Conservation (phyloP, 768 basidiomycete species). For the Butyriboletus loyo region DNA sequence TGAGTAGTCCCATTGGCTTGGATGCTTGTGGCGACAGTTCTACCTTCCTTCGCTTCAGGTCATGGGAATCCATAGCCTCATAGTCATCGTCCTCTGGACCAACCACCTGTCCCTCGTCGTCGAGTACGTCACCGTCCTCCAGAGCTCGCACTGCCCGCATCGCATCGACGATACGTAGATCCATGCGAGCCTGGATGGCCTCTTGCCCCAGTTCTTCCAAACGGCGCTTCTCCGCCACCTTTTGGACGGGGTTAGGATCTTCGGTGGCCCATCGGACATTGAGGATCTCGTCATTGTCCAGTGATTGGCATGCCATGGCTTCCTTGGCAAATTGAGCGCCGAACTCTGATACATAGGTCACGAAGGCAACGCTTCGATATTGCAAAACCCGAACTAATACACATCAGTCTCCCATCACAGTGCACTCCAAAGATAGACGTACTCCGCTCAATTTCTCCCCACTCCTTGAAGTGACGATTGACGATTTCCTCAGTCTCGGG, state of each 20-base stretch:
- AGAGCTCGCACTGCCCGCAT: constrained; percentile 82
- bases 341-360: constrained; percentile 86
- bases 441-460: constrained; percentile 93
- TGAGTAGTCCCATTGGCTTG: constrained; percentile 61
- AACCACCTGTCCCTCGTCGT: constrained; percentile 35
- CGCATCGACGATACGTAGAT: constrained; percentile 86
- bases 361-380: constrained; percentile 94
- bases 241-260: constrained; percentile 93
- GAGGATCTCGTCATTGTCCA: constrained; percentile 95
- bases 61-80: constrained; percentile 36
- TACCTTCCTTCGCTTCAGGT: constrained; percentile 35
- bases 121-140: constrained; percentile 67
- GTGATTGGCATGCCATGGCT: constrained; percentile 96
- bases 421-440: constrained; percentile 31
- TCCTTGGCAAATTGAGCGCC: constrained; percentile 96
- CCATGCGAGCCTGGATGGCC: constrained; percentile 81
- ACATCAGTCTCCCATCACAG: constrained; percentile 4
- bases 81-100: constrained; percentile 33
- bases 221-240: constrained; percentile 79
- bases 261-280: constrained; percentile 99
- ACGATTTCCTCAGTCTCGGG: constrained; percentile 92
- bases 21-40: constrained; percentile 29
- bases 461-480: constrained; percentile 89
- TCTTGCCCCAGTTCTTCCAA: constrained; percentile 83
- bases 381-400: constrained; percentile 79